A percentile compares a stretch with the other conserved stretches of the same genome.
Evolutionary conservation across 805 yeast genomes (phyloP).

Genomic region (Wickerhamomyces pijperi): DNA sequence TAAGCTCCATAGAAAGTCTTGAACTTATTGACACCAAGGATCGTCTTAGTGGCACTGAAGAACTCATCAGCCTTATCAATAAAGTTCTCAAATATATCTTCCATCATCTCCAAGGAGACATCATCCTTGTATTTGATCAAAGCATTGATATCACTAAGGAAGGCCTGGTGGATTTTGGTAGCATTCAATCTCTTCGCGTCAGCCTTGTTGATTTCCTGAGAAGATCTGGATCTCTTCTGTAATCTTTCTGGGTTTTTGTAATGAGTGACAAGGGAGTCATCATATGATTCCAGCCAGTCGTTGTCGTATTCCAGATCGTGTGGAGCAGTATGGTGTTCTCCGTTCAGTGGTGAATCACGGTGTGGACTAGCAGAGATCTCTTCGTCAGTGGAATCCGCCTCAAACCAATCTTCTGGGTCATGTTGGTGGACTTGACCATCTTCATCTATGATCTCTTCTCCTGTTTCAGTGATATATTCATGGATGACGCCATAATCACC

Average conservation of each 20-base stretch:
- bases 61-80: constrained; percentile 2
- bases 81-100: constrained; percentile 3
- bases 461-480: constrained; percentile 1
- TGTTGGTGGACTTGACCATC: neutral
- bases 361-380: too few relatives aligned
- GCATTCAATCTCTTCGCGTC: neutral
- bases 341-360: neutral
- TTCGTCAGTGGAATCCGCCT: too few relatives aligned
- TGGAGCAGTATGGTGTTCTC: neutral
- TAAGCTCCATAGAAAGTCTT: constrained; percentile 4
- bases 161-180: neutral
- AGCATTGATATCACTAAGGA: constrained; percentile 1
- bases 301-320: neutral
- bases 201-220: neutral
- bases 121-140: constrained; percentile 1
- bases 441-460: neutral
- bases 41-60: constrained; percentile 1
- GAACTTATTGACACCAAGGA: constrained; percentile 4
- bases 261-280: neutral
- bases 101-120: constrained; percentile 4
- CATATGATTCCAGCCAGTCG: too few relatives aligned
- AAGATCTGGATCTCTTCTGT: neutral
- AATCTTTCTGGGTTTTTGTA: neutral
- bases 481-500: constrained; percentile 1
- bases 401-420: too few relatives aligned